A percentile compares a stretch with the other conserved stretches of the same genome.
Conservation (phyloP, 305 asterid species). For the Petunia hybrid region DNA sequence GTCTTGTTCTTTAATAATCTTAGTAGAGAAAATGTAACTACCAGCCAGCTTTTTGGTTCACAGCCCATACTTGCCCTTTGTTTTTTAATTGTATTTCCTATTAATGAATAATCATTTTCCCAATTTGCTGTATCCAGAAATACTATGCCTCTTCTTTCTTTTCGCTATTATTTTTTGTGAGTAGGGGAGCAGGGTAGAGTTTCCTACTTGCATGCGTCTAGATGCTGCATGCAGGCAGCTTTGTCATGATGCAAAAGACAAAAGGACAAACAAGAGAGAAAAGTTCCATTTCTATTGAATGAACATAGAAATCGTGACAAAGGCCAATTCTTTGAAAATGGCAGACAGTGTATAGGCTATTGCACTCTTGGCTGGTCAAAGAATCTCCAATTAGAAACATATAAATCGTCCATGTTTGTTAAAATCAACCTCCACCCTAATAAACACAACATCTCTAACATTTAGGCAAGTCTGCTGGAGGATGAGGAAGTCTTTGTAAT, state of each 20-base stretch:
- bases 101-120: background rate
- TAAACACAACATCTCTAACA: slow-evolving; percentile 45
- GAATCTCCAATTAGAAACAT: slow-evolving; percentile 19
- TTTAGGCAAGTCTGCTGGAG: slow-evolving; percentile 70
- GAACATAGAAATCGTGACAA: slow-evolving; percentile 14
- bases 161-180: background rate
- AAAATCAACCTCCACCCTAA: slow-evolving; percentile 29
- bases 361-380: slow-evolving; percentile 22
- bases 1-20: background rate
- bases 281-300: background rate
- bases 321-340: slow-evolving; percentile 7
- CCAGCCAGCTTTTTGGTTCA: background rate
- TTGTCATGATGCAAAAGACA: slow-evolving; percentile 18
- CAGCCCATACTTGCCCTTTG: background rate
- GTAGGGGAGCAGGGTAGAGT: background rate
- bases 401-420: slow-evolving; percentile 35
- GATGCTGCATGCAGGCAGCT: slow-evolving; percentile 1
- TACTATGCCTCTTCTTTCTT: background rate
- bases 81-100: background rate
- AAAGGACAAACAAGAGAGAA: background rate
- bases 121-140: slow-evolving; percentile 9
- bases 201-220: background rate
- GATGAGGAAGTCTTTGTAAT: slow-evolving; percentile 65
- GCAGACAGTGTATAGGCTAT: background rate
- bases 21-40: background rate